A percentile compares a stretch with the other conserved stretches of the same genome.
Evolutionary conservation across 371 early-diverging fungal species (phyloP).

Genomic region (Zychaea mexicana): DNA sequence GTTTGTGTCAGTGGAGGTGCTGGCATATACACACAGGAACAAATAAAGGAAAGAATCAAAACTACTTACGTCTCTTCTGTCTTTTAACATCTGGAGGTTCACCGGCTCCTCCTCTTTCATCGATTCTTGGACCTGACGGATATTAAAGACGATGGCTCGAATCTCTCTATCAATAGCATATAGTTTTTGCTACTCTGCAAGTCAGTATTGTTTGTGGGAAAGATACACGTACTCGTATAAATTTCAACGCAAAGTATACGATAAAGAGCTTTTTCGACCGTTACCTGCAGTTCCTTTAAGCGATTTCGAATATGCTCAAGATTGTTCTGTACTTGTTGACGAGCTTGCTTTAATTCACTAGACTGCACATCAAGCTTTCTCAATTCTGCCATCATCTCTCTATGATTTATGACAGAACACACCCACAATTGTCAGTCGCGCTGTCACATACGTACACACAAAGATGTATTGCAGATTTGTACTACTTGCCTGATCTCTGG

Average conservation of each 20-base stretch:
- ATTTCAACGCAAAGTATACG: not conserved
- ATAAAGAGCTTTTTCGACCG: not conserved
- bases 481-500: constrained; percentile 38
- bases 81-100: constrained; percentile 58
- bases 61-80: constrained; percentile 42
- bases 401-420: too few species aligned
- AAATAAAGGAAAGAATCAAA: not conserved
- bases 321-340: not conserved
- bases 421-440: too few species aligned
- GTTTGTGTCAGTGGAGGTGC: not conserved
- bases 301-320: not conserved
- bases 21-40: not conserved
- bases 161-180: not conserved
- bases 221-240: too few species aligned
- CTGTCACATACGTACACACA: too few species aligned
- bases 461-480: too few species aligned
- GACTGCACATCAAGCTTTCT: not conserved
- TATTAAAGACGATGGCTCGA: not conserved
- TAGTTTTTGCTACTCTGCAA: not conserved
- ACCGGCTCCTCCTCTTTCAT: constrained; percentile 70
- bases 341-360: not conserved
- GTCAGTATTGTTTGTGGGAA: not conserved
- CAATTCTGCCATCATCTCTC: not conserved
- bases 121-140: constrained; percentile 32
- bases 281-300: not conserved